phyloP scores from a whole-genome alignment of 2,329 filamentous ascomycete genomes.

The Thelonectria blattea region DNA sequence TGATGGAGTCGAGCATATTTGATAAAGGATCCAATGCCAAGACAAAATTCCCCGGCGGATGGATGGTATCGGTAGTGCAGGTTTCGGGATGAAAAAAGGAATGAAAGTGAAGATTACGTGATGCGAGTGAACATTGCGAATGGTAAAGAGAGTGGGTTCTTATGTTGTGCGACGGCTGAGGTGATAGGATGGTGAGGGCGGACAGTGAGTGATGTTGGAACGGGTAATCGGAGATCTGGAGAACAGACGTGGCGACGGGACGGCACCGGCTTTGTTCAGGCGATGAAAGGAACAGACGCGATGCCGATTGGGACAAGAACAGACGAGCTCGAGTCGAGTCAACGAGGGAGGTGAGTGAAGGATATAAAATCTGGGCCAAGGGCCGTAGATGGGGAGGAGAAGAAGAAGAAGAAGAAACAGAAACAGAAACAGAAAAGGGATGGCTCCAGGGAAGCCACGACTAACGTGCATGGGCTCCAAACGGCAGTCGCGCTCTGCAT shows the following conservation, averaged over 20 bases:
- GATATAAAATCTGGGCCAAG: not conserved
- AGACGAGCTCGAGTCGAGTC: not conserved
- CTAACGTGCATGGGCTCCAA: not conserved
- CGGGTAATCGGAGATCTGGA: not conserved
- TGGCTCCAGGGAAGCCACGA: not conserved
- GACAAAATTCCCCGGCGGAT: slow-evolving; percentile 11
- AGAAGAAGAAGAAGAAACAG: not conserved
- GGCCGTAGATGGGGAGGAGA: no score
- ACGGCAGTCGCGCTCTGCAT: not conserved
- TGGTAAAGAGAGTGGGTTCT: not conserved
- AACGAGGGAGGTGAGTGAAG: not conserved
- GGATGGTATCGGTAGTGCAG: not conserved
- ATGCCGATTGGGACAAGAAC: not conserved
- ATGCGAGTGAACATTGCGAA: not conserved
- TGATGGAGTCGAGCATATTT: slow-evolving; percentile 31
- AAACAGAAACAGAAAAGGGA: not conserved
- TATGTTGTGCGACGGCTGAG: not conserved
- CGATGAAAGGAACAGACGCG: not conserved
- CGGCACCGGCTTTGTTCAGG: not conserved
- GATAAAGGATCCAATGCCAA: slow-evolving; percentile 8
- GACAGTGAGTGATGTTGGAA: no score
- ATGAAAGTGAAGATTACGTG: not conserved
- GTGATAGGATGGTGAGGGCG: not conserved
- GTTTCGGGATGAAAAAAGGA: slow-evolving; percentile 1
- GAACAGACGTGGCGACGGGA: not conserved